phyloP scores from a whole-genome alignment of 2,329 filamentous ascomycete genomes.

The Botryotinia calthae region DNA sequence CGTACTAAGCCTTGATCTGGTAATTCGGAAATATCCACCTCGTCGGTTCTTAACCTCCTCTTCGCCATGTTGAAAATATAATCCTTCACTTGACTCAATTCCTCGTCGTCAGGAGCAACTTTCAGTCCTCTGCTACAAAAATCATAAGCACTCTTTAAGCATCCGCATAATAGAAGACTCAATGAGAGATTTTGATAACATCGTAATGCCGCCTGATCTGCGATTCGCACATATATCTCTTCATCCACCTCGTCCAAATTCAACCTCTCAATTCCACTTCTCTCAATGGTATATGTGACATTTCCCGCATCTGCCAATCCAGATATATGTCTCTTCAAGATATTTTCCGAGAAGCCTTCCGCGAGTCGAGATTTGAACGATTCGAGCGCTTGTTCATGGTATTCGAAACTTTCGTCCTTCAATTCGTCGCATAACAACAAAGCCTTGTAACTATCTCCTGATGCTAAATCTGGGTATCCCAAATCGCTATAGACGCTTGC shows the following conservation, averaged over 20 bases:
- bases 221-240: slow-evolving; percentile 44
- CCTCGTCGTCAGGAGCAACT: slow-evolving; percentile 52
- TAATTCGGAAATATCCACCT: slow-evolving; percentile 53
- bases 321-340: slow-evolving; percentile 40
- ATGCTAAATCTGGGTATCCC: slow-evolving; percentile 85
- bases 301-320: slow-evolving; percentile 25
- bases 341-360: slow-evolving; percentile 41
- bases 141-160: slow-evolving; percentile 63
- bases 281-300: slow-evolving; percentile 21
- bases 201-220: slow-evolving; percentile 51
- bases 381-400: slow-evolving; percentile 65
- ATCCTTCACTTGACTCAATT: slow-evolving; percentile 53
- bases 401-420: slow-evolving; percentile 75
- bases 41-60: slow-evolving; percentile 46
- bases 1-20: slow-evolving; percentile 70
- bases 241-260: slow-evolving; percentile 40
- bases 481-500: slow-evolving; percentile 69
- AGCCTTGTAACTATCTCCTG: slow-evolving; percentile 85
- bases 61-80: slow-evolving; percentile 54
- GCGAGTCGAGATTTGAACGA: slow-evolving; percentile 27
- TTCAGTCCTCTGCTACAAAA: slow-evolving; percentile 63
- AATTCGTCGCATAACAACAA: slow-evolving; percentile 84
- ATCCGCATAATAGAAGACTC: slow-evolving; percentile 62
- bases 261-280: slow-evolving; percentile 23
- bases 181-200: slow-evolving; percentile 59